Conservation (phyloP, 306 rosid genomes). For the Dryas drummondii region DNA sequence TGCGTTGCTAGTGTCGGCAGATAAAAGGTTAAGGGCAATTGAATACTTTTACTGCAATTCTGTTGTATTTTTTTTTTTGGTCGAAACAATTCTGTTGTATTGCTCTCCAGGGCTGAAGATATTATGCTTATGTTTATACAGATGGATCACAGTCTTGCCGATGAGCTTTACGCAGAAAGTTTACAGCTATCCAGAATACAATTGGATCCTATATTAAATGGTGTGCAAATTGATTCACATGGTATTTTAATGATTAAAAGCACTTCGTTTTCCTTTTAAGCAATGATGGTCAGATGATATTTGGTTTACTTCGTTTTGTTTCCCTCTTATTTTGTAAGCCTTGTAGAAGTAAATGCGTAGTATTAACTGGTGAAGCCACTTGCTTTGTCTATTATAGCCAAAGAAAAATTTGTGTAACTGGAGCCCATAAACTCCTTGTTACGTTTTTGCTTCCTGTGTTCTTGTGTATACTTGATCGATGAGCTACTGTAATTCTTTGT, state of each 20-base stretch:
- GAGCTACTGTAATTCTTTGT: not conserved
- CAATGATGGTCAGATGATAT: not conserved
- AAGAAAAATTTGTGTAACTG: not conserved
- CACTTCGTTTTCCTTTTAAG: not conserved
- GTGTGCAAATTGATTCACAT: slow-evolving; percentile 23
- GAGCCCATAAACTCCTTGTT: not conserved
- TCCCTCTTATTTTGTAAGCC: not conserved
- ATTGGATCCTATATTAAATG: slow-evolving; percentile 23
- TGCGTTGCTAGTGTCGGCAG: too few relatives aligned
- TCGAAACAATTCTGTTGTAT: too few relatives aligned
- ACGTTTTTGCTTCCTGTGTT: not conserved
- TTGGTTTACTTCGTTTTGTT: not conserved
- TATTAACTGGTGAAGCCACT: not conserved
- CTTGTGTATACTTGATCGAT: not conserved
- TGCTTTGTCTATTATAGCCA: not conserved
- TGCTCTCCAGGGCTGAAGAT: too few relatives aligned
- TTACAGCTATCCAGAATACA: slow-evolving; percentile 46
- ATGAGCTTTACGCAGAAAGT: slow-evolving; percentile 73
- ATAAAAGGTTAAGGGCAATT: too few relatives aligned
- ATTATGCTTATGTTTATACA: slow-evolving; percentile 17
- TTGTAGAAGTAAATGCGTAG: not conserved
- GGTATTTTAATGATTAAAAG: slow-evolving; percentile 28
- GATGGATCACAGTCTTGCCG: slow-evolving; percentile 72
- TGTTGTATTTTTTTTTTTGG: too few relatives aligned
- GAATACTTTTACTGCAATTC: too few relatives aligned